These are phyloP conservation scores for Aspergillus luchuensis DNA, from an alignment of 2,329 filamentous ascomycete species.

Conservation along the genomic window DNA sequence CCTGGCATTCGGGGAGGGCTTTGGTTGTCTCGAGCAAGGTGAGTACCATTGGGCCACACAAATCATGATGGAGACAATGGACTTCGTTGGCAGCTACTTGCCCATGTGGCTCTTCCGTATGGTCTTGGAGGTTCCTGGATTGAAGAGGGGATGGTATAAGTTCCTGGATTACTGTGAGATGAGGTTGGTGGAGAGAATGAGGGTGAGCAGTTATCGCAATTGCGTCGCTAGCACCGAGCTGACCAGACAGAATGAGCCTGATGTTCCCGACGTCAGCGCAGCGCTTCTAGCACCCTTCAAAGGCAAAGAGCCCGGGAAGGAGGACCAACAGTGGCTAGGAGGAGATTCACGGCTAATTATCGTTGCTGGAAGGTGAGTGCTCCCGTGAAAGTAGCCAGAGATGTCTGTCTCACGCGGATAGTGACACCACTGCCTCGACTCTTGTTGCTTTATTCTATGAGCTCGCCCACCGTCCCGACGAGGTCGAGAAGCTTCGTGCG, in stretches of 20 bases:
- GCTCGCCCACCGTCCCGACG: slow-evolving; percentile 32
- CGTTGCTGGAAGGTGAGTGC: slow-evolving; percentile 28
- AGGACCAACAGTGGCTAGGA: slow-evolving; percentile 27
- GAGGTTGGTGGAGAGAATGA: slow-evolving; percentile 11
- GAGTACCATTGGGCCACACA: slow-evolving; percentile 39
- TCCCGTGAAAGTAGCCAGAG: too few relatives aligned
- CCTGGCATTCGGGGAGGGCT: slow-evolving; percentile 41
- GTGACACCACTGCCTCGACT: slow-evolving; percentile 47
- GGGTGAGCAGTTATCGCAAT: neutral
- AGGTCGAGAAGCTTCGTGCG: slow-evolving; percentile 33
- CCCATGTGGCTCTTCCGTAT: slow-evolving; percentile 14
- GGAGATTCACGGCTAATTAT: slow-evolving; percentile 35
- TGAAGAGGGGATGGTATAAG: neutral
- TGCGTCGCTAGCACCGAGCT: neutral
- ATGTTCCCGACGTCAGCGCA: slow-evolving; percentile 29
- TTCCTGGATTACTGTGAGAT: slow-evolving; percentile 12
- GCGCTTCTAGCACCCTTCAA: slow-evolving; percentile 28
- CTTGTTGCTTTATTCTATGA: slow-evolving; percentile 47
- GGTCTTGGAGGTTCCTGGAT: slow-evolving; percentile 3
- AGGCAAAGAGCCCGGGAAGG: slow-evolving; percentile 14
- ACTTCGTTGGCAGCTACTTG: slow-evolving; percentile 16
- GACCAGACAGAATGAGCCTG: slow-evolving; percentile 11
- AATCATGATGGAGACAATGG: slow-evolving; percentile 39
- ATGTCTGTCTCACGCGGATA: slow-evolving; percentile 12
- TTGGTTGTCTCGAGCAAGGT: slow-evolving; percentile 11